Evolutionary conservation across 495 filamentous ascomycete species (phyloP).

Genomic region (Lepidopterella palustris): DNA sequence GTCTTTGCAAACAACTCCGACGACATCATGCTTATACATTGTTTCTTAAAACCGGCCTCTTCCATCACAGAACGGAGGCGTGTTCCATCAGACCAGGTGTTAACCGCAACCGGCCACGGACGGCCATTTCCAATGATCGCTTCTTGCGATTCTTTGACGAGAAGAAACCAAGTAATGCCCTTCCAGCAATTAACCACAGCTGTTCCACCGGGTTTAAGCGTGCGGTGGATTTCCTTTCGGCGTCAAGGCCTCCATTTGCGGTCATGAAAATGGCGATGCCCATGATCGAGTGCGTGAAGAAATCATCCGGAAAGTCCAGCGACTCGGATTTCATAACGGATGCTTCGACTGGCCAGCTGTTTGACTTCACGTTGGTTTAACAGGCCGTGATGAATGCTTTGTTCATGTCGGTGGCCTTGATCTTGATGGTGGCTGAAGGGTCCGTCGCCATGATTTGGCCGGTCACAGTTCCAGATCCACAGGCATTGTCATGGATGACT

Average conservation of each 20-base stretch:
- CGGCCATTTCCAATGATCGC: constrained; percentile 15
- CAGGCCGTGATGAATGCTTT: constrained; percentile 17
- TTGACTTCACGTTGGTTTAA: constrained; percentile 9
- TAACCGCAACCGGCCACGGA: constrained; percentile 4
- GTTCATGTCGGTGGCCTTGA: constrained; percentile 30
- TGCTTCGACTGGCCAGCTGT: constrained; percentile 19
- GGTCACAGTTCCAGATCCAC: constrained; percentile 29
- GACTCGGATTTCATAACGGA: constrained; percentile 4
- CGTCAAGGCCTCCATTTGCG: constrained; percentile 24
- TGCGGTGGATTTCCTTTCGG: constrained; percentile 31
- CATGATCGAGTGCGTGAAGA: constrained; percentile 40
- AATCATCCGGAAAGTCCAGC: constrained; percentile 19
- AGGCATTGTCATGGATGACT: constrained; percentile 32
- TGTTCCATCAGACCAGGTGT: constrained; percentile 17
- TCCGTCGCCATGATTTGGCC: constrained; percentile 15
- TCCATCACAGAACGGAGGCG: constrained; percentile 14
- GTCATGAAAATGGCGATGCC: constrained; percentile 28
- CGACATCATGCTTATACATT: constrained; percentile 10
- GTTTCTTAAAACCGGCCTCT: constrained; percentile 12
- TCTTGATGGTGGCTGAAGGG: constrained; percentile 18
- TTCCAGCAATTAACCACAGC: constrained; percentile 28
- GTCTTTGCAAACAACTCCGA: constrained; percentile 16
- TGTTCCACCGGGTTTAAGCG: constrained; percentile 27
- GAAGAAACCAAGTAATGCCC: constrained; percentile 17
- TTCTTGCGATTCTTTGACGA: constrained; percentile 17